Evolutionary conservation across 768 basidiomycete species (phyloP).

Genomic region (Lactifluus rugatus): DNA sequence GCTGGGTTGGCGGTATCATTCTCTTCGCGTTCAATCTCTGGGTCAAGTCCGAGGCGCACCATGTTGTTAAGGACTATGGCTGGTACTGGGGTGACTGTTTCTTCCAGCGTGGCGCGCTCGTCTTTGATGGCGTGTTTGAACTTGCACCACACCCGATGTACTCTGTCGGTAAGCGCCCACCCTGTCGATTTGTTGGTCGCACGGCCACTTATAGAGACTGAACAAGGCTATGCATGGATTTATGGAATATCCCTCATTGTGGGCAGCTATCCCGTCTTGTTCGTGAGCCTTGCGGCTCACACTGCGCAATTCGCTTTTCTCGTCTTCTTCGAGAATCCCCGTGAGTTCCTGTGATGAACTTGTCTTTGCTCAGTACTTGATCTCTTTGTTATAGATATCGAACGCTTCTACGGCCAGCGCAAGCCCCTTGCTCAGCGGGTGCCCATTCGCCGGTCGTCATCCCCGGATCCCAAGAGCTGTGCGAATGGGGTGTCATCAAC

Average conservation of each 20-base stretch:
- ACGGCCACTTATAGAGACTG: neutral
- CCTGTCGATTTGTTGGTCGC: neutral
- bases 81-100: slow-evolving; percentile 97
- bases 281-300: slow-evolving; percentile 89
- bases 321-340: slow-evolving; percentile 93
- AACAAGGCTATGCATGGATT: slow-evolving; percentile 85
- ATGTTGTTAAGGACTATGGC: slow-evolving; percentile 95
- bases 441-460: slow-evolving; percentile 36
- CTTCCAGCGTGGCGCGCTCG: slow-evolving; percentile 84
- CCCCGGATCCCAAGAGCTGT: slow-evolving; percentile 12
- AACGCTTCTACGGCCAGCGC: slow-evolving; percentile 85
- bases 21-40: slow-evolving; percentile 93
- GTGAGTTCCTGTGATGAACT: slow-evolving; percentile 37
- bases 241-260: slow-evolving; percentile 90
- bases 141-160: slow-evolving; percentile 94
- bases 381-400: slow-evolving; percentile 60
- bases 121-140: slow-evolving; percentile 98
- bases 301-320: slow-evolving; percentile 96
- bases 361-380: neutral
- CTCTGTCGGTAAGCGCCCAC: slow-evolving; percentile 50
- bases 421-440: slow-evolving; percentile 83
- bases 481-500: slow-evolving; percentile 35
- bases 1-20: slow-evolving; percentile 80
- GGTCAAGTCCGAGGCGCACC: slow-evolving; percentile 97
- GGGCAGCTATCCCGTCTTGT: slow-evolving; percentile 84